Conservation (phyloP, 1,284 basidiomycete genomes). For the Cerioporus squamosus region DNA sequence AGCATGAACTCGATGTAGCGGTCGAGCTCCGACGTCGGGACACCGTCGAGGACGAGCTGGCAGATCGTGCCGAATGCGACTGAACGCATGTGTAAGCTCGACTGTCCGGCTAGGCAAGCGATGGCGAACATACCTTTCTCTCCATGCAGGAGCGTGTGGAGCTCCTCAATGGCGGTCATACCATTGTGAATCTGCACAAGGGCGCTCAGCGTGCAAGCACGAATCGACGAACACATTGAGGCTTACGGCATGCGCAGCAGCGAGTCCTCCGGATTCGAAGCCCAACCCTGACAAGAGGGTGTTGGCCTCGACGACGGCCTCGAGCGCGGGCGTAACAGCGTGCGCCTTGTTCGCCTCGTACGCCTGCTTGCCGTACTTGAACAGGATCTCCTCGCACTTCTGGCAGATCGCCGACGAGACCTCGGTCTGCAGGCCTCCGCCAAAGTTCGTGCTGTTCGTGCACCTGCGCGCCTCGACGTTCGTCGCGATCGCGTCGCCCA, state of each 20-base stretch:
- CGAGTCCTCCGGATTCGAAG: constrained; percentile 40
- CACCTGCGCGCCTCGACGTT: constrained; percentile 39
- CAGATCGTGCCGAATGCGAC: constrained; percentile 39
- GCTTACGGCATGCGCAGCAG: constrained; percentile 39
- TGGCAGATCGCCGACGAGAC: constrained; percentile 36
- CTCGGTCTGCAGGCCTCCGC: constrained; percentile 37
- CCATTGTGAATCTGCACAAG: constrained; percentile 37
- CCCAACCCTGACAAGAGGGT: constrained; percentile 39
- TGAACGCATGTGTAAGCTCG: constrained; percentile 6
- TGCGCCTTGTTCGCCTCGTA: constrained; percentile 39
- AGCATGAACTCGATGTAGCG: constrained; percentile 39
- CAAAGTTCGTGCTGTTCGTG: constrained; percentile 37
- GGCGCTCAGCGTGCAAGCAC: not conserved
- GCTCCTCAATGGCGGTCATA: constrained; percentile 36
- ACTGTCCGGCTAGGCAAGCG: not conserved
- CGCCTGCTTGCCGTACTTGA: constrained; percentile 39
- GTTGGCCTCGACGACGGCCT: constrained; percentile 42
- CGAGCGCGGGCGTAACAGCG: constrained; percentile 38
- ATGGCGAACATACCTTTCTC: constrained; percentile 33
- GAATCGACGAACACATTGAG: not conserved
- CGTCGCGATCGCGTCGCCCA: constrained; percentile 41
- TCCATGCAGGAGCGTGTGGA: constrained; percentile 38
- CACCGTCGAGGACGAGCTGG: constrained; percentile 37
- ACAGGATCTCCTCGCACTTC: constrained; percentile 42
- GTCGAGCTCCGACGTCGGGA: constrained; percentile 32